Base-by-base conservation (phyloP, 805 yeast species). In the Barnettozyma salicaria region DNA sequence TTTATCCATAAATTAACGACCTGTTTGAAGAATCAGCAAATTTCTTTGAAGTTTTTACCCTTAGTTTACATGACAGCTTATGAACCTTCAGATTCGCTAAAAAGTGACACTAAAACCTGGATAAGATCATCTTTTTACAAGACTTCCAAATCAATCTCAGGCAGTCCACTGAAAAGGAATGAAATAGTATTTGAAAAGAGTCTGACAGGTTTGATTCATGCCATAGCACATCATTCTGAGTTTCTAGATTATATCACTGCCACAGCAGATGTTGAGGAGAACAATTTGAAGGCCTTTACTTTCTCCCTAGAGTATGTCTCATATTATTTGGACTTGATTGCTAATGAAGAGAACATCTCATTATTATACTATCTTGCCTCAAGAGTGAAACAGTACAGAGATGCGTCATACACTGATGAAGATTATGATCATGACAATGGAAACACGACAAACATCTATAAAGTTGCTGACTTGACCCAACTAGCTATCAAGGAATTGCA, bases 371-470 rank as follows among this genome's bases (percentile, higher is more conserved):
- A 88, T 55, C 63, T 85, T 34, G 77, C 92, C 0, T 82, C 82
- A 41, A 68, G 95, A 37, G 71, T 86, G 14, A 87, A 86, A 53
- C 94, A 85, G 55, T 82, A 78, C 49, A 68, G 76, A 35, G 95
- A 86, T 60, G 70, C 68, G 8, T 32, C 66, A 44, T 18, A 64
- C 4, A 69, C 63, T 5, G 63, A 60, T 5, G 55, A 50, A 4
- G 63, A 57, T 27, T 55, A 51, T 21, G 53, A 49, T 18, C 41
- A 45, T 3, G 53, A 45, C 13, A 44, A 41, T 1, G 50, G 58
- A 37, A 53, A 52, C 22, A 59, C 53, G 2, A 43, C 59, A 12
- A 68, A 70, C 22, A 59, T 87, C 25, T 88, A 85, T 51, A 57
- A 76, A 27, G 63, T 85, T 10, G 72, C 95, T 1, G 96, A 88